Percentiles rank a stretch among this genome's conserved stretches.
phyloP scores from a whole-genome alignment of 345 rosid genomes.

The Cardamine resedifolia region DNA sequence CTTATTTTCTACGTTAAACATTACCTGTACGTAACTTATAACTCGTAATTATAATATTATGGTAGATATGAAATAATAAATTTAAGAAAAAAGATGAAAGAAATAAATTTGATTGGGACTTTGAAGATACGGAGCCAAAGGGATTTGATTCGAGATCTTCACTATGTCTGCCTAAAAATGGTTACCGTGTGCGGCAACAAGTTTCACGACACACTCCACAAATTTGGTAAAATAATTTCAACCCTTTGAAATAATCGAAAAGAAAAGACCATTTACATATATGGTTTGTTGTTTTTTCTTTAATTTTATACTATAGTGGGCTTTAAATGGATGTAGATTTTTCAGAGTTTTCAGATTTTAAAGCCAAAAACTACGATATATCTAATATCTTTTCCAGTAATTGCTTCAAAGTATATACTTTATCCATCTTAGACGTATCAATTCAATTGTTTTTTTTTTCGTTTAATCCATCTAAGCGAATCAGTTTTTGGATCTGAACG shows the following conservation, averaged over 20 bases:
- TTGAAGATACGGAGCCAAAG: constrained; percentile 35
- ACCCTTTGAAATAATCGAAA: constrained; percentile 24
- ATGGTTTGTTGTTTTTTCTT: neutral
- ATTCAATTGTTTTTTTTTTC: neutral
- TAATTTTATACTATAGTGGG: neutral
- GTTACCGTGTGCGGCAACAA: constrained; percentile 24
- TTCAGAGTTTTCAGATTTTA: neutral
- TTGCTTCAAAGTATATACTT: neutral
- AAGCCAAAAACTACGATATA: neutral
- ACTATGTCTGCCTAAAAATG: constrained; percentile 33
- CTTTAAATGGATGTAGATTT: neutral
- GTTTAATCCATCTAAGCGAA: neutral
- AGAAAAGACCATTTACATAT: constrained; percentile 9
- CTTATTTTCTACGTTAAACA: constrained; percentile 19
- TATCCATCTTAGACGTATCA: neutral
- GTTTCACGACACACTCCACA: constrained; percentile 17
- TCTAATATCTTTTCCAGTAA: neutral
- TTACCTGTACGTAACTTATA: constrained; percentile 36
- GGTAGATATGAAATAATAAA: constrained; percentile 11
- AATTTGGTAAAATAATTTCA: constrained; percentile 17
- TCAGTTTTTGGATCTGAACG: neutral
- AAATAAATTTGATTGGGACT: constrained; percentile 29
- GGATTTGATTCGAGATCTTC: constrained; percentile 37
- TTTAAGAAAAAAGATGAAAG: constrained; percentile 3
- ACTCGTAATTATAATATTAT: neutral